Evolutionary conservation across 2,329 filamentous ascomycete genomes (phyloP).

Genomic region (Colletotrichum camelliae): DNA sequence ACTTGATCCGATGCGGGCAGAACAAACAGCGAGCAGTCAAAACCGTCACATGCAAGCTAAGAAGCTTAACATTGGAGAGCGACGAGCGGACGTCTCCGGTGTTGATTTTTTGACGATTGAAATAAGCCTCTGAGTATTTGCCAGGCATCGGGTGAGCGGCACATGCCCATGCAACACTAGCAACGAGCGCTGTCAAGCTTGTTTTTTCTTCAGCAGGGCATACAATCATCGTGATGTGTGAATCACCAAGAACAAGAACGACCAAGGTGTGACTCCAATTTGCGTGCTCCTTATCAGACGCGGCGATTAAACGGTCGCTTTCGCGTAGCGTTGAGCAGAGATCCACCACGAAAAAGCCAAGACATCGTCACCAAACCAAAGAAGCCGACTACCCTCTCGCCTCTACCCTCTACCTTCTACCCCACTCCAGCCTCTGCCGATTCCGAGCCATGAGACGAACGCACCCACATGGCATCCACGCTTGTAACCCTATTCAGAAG

Average conservation of each 20-base stretch:
- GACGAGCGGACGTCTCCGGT: not conserved
- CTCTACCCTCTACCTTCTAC: not conserved
- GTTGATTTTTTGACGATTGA: not conserved
- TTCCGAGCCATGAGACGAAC: not conserved
- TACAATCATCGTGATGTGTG: not conserved
- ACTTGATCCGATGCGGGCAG: not conserved
- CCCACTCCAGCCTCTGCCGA: not conserved
- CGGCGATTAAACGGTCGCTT: not conserved
- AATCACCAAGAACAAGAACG: not conserved
- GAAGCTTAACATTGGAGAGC: not conserved
- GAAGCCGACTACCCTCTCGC: not conserved
- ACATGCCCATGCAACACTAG: not conserved
- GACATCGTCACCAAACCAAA: not conserved
- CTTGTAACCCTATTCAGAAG: conserved; percentile 7
- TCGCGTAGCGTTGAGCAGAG: not conserved
- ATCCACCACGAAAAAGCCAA: not conserved
- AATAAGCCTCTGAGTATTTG: not conserved
- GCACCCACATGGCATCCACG: not conserved
- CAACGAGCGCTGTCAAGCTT: not conserved
- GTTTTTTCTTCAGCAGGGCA: not conserved
- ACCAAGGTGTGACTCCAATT: not conserved
- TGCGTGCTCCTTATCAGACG: not conserved
- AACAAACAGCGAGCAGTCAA: not conserved
- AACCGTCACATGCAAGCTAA: not conserved
- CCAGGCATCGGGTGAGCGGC: not conserved